Evolutionary conservation across 2,329 filamentous ascomycete species (phyloP), one percentile per base, ranked within the genome.

Genomic region (Neonectria faginata): DNA sequence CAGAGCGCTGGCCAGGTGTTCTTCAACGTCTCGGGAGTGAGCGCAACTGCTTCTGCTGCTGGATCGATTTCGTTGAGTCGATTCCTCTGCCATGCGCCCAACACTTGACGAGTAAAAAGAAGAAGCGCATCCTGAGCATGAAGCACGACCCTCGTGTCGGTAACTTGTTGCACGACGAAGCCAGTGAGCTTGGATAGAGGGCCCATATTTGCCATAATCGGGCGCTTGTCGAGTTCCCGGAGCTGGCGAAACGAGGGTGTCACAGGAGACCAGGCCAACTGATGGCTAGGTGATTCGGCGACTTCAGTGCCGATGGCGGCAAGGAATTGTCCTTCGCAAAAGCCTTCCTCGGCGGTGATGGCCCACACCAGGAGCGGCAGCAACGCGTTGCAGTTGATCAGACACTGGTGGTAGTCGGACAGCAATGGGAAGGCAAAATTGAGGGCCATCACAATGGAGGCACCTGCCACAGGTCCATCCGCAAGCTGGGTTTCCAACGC

Each of bases 381-480:
- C 20, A 97, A 81, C 10, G 83, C 79, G 69, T 93, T 87, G 77
- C 90, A 91, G 71, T 93, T 83, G 42, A 97, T 76, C 51, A 84
- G 80, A 6, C 80, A 78, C 67, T 85, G 85, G 62, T 90, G 85
- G 3, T 80, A 77, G 56, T 89, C 86, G 0, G 90, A 88, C 8
- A 97, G 79, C 27, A 91, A 82, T 3, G 91, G 89, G 70, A 97
- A 94, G 1, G 89, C 89, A 74, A 93, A 92, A 70, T 91, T 93
- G 67, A 97, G 80, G 0, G 92, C 89, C 71, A 96, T 84, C 0
- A 90, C 86, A 31, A 95, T 86, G 6, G 86, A 85, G 6, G 78
- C 82, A 8, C 79, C 79, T 0, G 82, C 84, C 12, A 81, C 71
- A 7, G 73, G 77, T 0, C 78, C 81, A 11, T 83, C 82, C 47